Evolutionary conservation across 805 yeast species (phyloP), one percentile per base, ranked within the genome.

Genomic region (Hanseniaspora clermontiae): DNA sequence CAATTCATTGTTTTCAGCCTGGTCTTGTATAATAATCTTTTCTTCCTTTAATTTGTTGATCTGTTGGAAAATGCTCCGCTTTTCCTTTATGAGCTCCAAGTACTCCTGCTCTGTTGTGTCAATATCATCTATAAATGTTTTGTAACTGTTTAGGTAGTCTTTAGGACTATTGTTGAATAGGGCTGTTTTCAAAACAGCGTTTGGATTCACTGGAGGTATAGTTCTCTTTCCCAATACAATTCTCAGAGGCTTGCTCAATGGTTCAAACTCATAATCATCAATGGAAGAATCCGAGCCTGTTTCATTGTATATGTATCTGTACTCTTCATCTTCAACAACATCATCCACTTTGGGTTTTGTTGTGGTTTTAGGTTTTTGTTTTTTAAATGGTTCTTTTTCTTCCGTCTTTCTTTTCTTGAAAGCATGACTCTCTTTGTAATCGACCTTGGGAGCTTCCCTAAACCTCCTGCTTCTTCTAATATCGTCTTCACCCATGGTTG

Each of bases 81-180:
- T 93, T 31, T 77, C 78, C 0, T 67, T 63, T 45, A 88, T 70
- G 20, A 78, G 75, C n/a, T 68, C 68, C 0, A 80, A 75, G 59
- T 78, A 87, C 61, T 88, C 95, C 49, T 80, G 82, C 6, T 63
- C 59, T 0, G 79, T 65, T 49, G 82, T 66, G 61, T 83, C 88
- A 56, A 83, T 90, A 37, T 56, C 58, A 39, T 52, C 57, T 39
- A 81, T 81, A 15, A 84, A 67, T 0, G 78, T 71, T 57, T 72
- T 76, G 66, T 74, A 86, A 0, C 87, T 80, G n/a, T 68, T 60
- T 36, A 86, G 68, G 59, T 75, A 78, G 0, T 66, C 71, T 7
- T 68, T 70, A 43, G 84, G 60, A 20, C 68, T 66, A 7, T 60
- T 11, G 17, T 39, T 60, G 59, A 66, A 78, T 52, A 72, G 63